phyloP scores from a whole-genome alignment of 148 eudicot genomes.

The Cornus kousa region DNA sequence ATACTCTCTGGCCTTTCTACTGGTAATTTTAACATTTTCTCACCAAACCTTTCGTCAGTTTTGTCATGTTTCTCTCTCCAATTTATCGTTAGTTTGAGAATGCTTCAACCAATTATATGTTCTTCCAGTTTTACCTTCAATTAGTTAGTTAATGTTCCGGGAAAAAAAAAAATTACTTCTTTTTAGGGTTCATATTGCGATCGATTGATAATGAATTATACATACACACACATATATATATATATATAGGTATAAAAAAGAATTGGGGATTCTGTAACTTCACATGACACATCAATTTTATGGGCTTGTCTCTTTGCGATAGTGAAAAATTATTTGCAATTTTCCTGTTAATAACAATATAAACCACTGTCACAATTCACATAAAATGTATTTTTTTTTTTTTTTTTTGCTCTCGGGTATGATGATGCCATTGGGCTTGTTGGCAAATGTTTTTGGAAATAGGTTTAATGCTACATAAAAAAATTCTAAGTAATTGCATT shows the following conservation, averaged over 20 bases:
- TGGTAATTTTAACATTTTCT: slow-evolving; percentile 30
- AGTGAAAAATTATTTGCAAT: too few species aligned
- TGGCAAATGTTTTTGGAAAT: neutral
- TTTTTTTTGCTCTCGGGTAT: neutral
- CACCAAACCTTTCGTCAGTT: neutral
- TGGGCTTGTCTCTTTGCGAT: too few species aligned
- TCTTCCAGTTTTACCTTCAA: neutral
- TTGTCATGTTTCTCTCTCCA: neutral
- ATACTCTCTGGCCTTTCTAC: slow-evolving; percentile 77
- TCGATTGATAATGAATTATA: neutral
- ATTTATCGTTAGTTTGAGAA: neutral
- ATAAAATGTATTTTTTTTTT: too few species aligned
- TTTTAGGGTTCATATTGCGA: neutral
- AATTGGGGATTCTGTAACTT: too few species aligned
- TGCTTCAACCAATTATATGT: neutral
- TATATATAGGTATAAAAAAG: too few species aligned
- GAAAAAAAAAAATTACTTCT: too few species aligned
- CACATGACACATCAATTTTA: neutral
- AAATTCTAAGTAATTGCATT: too few species aligned
- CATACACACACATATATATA: too few species aligned
- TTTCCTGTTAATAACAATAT: too few species aligned
- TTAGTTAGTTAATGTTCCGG: neutral
- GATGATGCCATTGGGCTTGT: neutral
- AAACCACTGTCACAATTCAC: too few species aligned
- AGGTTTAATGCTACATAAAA: neutral